Evolutionary conservation across 129 eudicot genomes (phyloP), one percentile per base, ranked within the genome.

Genomic region (Kitagawia praeruptora): DNA sequence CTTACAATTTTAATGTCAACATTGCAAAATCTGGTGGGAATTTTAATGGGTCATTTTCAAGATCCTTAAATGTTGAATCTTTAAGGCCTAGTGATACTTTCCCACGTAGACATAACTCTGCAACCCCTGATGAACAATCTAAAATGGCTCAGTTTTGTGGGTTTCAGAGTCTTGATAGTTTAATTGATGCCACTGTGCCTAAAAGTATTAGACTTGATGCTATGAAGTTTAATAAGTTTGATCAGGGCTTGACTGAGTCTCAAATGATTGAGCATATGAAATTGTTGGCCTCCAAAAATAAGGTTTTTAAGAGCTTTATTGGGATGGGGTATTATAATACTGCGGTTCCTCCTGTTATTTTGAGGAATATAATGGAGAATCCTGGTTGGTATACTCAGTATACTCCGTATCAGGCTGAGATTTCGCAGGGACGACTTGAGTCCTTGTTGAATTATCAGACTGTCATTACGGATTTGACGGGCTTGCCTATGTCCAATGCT

Each of bases 341-440:
- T 8, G 87, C 23, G 76, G 98, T 93, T 12, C 98, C 98, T 14
- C 87, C 89, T 80, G 98, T 93, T 28, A 93, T 93, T 64, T 83
- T 93, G 81, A 89, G 98, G 81, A 93, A 93, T 58, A 89, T 93
- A 38, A 86, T 91, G 96, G 98, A 93, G 53, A 93, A 93, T 74
- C 98, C 98, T 1, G 98, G 87, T 19, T 93, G 98, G 98, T 93
- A 93, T 76, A 93, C 98, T 19, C 98, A 93, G 79, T 93, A 93
- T 47, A 94, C 98, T 3, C 98, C 98, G 8, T 94, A 94, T 53
- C 98, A 94, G 75, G 98, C 98, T 61, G 98, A 94, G 81, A 91
- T 91, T 39, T 88, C 97, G 12, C 98, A 94, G 82, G 96, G 98
- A 41, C 79, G 98, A 12, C 92, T 94, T 5, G 98, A 94, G 45